phyloP scores from a whole-genome alignment of 306 rosid species.

The Acacia crassicarpa region DNA sequence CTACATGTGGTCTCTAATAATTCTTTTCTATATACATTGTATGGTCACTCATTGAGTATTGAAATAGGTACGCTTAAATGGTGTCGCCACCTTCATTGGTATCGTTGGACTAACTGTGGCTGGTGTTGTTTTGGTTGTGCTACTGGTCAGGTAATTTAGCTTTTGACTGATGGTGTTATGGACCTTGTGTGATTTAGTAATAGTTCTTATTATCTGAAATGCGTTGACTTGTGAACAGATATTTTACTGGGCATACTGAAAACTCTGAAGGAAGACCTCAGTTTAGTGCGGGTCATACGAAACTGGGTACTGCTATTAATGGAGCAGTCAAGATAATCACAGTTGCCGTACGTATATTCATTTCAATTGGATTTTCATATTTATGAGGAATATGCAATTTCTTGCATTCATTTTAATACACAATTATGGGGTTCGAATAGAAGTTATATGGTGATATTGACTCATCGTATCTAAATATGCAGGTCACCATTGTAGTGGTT shows the following conservation, averaged over 20 bases:
- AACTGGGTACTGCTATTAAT: slow-evolving; percentile 60
- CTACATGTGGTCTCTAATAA: background rate
- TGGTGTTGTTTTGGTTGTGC: slow-evolving; percentile 59
- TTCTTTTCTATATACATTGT: background rate
- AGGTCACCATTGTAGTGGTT: slow-evolving; percentile 96
- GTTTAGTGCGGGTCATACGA: slow-evolving; percentile 68
- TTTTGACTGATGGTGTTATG: background rate
- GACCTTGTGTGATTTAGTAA: slow-evolving; percentile 4
- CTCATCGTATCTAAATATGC: slow-evolving; percentile 23
- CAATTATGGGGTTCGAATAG: background rate
- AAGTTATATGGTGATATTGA: slow-evolving; percentile 2
- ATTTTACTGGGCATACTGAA: slow-evolving; percentile 76
- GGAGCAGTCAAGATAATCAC: slow-evolving; percentile 81
- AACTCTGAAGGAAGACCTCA: slow-evolving; percentile 47
- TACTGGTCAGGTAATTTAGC: slow-evolving; percentile 58
- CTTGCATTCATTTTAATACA: slow-evolving; percentile 3
- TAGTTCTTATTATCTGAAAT: slow-evolving; percentile 12
- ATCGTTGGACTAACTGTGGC: slow-evolving; percentile 86
- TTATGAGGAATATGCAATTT: background rate
- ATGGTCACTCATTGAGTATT: slow-evolving; percentile 24
- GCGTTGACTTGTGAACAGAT: slow-evolving; percentile 44
- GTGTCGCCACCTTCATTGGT: slow-evolving; percentile 90
- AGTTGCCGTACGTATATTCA: slow-evolving; percentile 64
- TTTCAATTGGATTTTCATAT: background rate
- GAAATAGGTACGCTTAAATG: slow-evolving; percentile 83